Conservation (phyloP, 768 basidiomycete species). For the Lactifluus rugatus region DNA sequence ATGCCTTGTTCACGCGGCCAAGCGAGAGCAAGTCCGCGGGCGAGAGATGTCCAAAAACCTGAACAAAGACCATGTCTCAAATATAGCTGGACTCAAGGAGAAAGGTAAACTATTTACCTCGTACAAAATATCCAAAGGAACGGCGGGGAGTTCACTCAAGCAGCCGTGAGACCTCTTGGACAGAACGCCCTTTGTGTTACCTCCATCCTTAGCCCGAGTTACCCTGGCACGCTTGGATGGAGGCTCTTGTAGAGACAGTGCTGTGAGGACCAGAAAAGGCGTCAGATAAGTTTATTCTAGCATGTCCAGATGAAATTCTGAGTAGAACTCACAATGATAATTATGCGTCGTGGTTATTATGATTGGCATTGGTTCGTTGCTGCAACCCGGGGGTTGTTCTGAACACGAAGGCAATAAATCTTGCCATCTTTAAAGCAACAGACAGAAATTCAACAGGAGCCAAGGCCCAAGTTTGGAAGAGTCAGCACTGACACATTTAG, state of each 20-base stretch:
- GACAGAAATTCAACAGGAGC: too few species aligned
- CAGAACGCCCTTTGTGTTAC: background rate
- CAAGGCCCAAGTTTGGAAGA: too few species aligned
- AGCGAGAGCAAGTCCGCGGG: slow-evolving; percentile 28
- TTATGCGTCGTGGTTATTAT: too few species aligned
- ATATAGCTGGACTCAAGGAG: background rate
- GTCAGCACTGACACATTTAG: too few species aligned
- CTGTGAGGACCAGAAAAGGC: background rate
- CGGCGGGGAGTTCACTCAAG: slow-evolving; percentile 13
- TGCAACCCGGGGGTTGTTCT: too few species aligned
- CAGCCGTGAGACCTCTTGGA: background rate
- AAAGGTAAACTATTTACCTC: slow-evolving; percentile 20
- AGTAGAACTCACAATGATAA: background rate
- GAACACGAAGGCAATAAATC: too few species aligned
- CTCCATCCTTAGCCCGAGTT: too few species aligned
- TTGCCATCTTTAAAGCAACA: too few species aligned
- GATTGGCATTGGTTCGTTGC: too few species aligned
- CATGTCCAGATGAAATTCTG: background rate
- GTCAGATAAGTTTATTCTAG: background rate
- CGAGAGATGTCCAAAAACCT: slow-evolving; percentile 26
- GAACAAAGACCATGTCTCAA: background rate
- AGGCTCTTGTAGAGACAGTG: background rate
- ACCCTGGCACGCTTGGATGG: background rate
- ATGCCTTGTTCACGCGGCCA: slow-evolving; percentile 23
- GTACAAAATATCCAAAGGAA: slow-evolving; percentile 26